Percentiles rank a stretch among this genome's conserved stretches.
Evolutionary conservation across 169 alveolate species (phyloP).

Genomic region (Plasmodium cynomolgi): DNA sequence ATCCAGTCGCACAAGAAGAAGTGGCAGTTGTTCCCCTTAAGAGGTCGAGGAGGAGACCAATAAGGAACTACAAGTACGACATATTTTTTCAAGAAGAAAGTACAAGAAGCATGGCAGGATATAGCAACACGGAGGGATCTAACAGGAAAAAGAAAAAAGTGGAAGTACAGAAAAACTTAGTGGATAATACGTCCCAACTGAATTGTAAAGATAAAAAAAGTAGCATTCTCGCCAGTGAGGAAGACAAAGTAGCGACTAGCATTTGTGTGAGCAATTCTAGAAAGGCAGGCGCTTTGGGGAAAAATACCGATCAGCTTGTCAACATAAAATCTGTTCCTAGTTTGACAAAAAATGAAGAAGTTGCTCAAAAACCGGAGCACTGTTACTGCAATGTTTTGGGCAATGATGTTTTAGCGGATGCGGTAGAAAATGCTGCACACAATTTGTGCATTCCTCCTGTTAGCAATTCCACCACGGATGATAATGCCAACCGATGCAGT

Average conservation of each 20-base stretch:
- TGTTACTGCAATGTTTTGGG: conserved; percentile 11
- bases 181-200: not conserved
- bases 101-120: not conserved
- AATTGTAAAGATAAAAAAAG: not conserved
- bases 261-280: not conserved
- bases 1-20: not conserved
- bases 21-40: not conserved
- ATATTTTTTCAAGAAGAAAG: conserved; percentile 1
- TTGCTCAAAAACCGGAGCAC: conserved; percentile 1
- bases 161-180: not conserved
- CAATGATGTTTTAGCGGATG: conserved; percentile 2
- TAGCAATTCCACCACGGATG: not conserved
- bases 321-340: not conserved
- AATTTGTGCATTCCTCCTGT: not conserved
- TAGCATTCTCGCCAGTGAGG: not conserved
- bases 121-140: not conserved
- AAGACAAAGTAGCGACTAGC: not conserved
- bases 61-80: not conserved
- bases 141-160: not conserved
- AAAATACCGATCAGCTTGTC: not conserved
- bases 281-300: not conserved
- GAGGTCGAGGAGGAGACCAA: not conserved
- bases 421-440: conserved; percentile 5
- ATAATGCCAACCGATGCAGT: not conserved
- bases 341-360: not conserved